Conservation (phyloP, 495 filamentous ascomycete species). For the Pyrenula massariospora region DNA sequence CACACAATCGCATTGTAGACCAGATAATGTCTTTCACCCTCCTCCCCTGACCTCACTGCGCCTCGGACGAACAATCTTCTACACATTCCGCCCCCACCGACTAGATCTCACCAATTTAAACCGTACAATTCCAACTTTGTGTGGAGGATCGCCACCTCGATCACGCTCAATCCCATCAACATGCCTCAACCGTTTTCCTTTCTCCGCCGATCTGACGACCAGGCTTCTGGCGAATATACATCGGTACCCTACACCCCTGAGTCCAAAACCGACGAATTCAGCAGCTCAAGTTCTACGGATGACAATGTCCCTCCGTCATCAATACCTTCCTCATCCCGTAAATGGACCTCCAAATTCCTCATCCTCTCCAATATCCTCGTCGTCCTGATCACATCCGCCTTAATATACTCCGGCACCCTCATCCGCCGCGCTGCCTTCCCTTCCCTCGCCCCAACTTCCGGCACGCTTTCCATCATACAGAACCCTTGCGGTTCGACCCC, state of each 20-base stretch:
- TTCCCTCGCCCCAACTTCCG: background rate
- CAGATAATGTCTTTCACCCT: background rate
- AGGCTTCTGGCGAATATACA: background rate
- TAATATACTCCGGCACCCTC: background rate
- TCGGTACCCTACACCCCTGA: background rate
- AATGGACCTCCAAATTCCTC: background rate
- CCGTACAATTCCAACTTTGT: background rate
- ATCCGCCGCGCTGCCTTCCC: background rate
- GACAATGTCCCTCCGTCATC: background rate
- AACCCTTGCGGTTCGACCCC: constrained; percentile 2
- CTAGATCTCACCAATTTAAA: background rate
- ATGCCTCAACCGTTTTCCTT: background rate
- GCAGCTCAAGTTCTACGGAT: background rate
- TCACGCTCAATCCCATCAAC: background rate
- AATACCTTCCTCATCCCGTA: background rate
- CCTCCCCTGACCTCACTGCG: background rate
- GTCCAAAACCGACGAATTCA: background rate
- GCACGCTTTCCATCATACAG: background rate
- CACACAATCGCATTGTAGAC: no score
- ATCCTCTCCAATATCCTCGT: background rate
- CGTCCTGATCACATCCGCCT: background rate
- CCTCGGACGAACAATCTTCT: no score
- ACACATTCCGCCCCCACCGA: background rate
- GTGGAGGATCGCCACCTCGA: background rate
- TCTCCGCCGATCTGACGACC: background rate